Evolutionary conservation across 2,329 filamentous ascomycete species (phyloP).

Genomic region (Pyrenophora tritici-repentis): DNA sequence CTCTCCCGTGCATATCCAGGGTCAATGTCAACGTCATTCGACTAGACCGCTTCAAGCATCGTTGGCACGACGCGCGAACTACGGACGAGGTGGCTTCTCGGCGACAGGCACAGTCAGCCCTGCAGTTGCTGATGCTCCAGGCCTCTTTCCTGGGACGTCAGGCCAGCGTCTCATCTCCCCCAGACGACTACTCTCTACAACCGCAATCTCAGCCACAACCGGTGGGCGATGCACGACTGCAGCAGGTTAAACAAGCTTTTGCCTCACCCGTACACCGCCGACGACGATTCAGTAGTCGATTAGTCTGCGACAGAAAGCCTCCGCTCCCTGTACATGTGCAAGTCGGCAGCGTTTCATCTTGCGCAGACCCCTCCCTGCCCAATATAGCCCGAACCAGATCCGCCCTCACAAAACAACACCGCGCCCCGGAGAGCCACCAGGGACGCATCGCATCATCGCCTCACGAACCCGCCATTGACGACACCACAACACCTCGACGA

Average conservation of each 20-base stretch:
- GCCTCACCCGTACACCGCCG: constrained; percentile 19
- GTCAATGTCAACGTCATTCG: constrained; percentile 8
- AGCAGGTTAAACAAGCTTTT: constrained; percentile 29
- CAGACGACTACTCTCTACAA: not conserved
- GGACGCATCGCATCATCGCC: constrained; percentile 15
- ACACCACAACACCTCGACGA: constrained; percentile 5
- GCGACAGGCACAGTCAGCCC: not conserved
- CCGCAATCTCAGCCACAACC: constrained; percentile 1
- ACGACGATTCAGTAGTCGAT: constrained; percentile 27
- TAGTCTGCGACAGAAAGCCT: constrained; percentile 37
- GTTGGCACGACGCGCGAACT: constrained; percentile 10
- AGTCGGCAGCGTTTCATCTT: constrained; percentile 41
- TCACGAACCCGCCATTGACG: constrained; percentile 6
- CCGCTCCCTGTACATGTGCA: constrained; percentile 22
- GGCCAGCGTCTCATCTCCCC: constrained; percentile 2
- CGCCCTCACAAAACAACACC: constrained; percentile 32
- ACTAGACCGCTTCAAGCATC: constrained; percentile 8
- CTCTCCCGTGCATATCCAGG: not conserved
- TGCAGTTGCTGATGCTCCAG: too few species aligned
- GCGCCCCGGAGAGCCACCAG: constrained; percentile 17
- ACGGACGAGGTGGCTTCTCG: constrained; percentile 11
- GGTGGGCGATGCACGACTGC: constrained; percentile 11
- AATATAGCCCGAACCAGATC: constrained; percentile 13
- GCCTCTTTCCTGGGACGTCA: not conserved
- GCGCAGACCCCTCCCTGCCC: constrained; percentile 17